phyloP scores from a whole-genome alignment of 2,329 filamentous ascomycete species.

The Blastomyces silverae region DNA sequence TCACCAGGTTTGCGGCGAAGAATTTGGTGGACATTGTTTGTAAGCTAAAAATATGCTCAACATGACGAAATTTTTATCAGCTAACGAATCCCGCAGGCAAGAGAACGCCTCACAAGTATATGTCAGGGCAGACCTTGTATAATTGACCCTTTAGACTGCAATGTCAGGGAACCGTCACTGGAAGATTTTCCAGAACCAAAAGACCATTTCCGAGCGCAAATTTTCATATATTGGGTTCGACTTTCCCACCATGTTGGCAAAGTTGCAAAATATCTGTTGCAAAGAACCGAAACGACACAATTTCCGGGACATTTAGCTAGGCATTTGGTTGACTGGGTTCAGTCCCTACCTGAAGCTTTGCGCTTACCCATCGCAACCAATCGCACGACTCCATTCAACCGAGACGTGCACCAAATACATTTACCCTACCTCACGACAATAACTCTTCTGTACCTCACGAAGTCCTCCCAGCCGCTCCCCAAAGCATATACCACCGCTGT shows the following conservation, averaged over 20 bases:
- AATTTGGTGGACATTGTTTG: constrained; percentile 44
- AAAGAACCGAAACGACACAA: constrained; percentile 20
- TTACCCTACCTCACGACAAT: constrained; percentile 41
- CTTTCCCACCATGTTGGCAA: constrained; percentile 39
- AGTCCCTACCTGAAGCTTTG: constrained; percentile 31
- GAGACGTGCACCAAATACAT: constrained; percentile 40
- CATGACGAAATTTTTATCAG: neutral
- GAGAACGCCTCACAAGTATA: constrained; percentile 38
- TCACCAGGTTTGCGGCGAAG: constrained; percentile 31
- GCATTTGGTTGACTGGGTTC: constrained; percentile 35
- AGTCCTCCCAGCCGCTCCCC: constrained; percentile 34
- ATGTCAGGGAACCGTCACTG: constrained; percentile 34
- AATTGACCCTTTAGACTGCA: constrained; percentile 41
- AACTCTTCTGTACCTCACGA: constrained; percentile 37
- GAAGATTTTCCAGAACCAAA: constrained; percentile 36
- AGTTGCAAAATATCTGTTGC: constrained; percentile 36
- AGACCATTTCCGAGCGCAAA: constrained; percentile 32
- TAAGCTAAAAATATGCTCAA: constrained; percentile 3
- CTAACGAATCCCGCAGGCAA: constrained; percentile 19
- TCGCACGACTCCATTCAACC: constrained; percentile 33
- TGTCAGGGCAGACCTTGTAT: constrained; percentile 43
- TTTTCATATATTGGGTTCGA: constrained; percentile 42
- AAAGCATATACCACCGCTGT: constrained; percentile 35
- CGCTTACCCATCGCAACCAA: constrained; percentile 30
- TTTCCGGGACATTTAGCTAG: constrained; percentile 28